Evolutionary conservation across 2,329 filamentous ascomycete species (phyloP), one percentile per base, ranked within the genome.

Genomic region (Ilyonectria mors-panacis): DNA sequence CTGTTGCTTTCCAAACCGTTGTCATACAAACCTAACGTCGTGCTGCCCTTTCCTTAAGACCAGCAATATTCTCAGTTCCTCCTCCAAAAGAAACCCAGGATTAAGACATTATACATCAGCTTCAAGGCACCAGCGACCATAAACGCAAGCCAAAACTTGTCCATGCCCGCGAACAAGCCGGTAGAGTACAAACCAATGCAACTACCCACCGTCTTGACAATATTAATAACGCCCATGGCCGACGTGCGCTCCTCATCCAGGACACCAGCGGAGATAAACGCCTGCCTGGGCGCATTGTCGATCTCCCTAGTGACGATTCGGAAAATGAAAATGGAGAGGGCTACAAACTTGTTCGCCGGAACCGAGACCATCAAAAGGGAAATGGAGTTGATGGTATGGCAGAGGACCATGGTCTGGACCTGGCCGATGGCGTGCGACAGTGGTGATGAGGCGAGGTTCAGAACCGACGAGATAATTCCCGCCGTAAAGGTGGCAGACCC

Each of bases 81-180:
- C 28, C 63, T 61, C 72, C 71, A 74, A 10, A 74, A 74, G 37
- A 74, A 74, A 1, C 8, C 66, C n/a, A 69, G 9, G n/a, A 74
- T 74, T 59, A 74, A 53, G 6, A 71, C 65, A 57, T 74, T 74
- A 2, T 74, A 74, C 0, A 50, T 51, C 4, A 74, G 30, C 12
- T 74, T 74, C 3, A 74, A 60, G 1, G 51, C 59, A 1, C 72
- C 72, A 6, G 72, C 72, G 9, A 71, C 57, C 10, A 74, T 73
- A 8, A 74, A 74, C 0, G 72, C 72, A 21, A 74, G 54, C 72
- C 72, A 74, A 15, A 74, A 74, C 42, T 74, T 47, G 19, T 74
- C 66, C 21, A 71, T 15, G 0, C 71, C 71, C 0, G 72, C 72
- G 39, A 73, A 74, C 10, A 73, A 17, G 0, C 72, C 72, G 0